Evolutionary conservation across 805 yeast genomes (phyloP).

Genomic region (Wickerhamiella cacticola): DNA sequence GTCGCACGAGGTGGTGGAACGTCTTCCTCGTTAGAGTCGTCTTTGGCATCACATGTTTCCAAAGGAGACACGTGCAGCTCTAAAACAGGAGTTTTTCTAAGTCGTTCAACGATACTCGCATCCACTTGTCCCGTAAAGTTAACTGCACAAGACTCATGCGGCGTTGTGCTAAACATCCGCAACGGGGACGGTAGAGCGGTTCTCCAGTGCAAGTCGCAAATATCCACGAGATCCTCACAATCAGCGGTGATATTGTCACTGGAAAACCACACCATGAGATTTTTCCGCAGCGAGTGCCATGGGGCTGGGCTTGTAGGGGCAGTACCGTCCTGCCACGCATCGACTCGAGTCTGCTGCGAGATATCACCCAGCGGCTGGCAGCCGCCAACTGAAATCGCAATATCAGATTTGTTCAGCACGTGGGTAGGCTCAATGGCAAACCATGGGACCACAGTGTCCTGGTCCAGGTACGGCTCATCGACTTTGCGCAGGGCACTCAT

Average conservation of each 20-base stretch:
- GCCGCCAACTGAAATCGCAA: neutral
- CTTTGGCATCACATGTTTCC: too few relatives aligned
- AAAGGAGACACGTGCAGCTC: too few relatives aligned
- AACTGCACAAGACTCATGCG: too few relatives aligned
- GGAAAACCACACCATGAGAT: neutral
- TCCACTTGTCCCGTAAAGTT: too few relatives aligned
- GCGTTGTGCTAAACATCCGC: neutral
- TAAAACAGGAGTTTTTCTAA: too few relatives aligned
- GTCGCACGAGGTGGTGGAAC: too few relatives aligned
- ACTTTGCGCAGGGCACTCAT: neutral
- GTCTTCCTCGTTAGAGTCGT: too few relatives aligned
- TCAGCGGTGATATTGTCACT: neutral
- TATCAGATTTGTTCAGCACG: neutral
- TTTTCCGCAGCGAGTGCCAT: neutral
- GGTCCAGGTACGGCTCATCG: neutral
- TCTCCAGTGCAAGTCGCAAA: neutral
- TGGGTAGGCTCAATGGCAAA: conserved; percentile 3
- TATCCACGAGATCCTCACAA: neutral
- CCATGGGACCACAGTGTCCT: neutral
- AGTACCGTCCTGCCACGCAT: too few relatives aligned
- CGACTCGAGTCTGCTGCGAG: too few relatives aligned
- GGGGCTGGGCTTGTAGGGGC: neutral
- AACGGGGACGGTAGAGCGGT: neutral
- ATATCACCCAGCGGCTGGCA: too few relatives aligned
- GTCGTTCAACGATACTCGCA: too few relatives aligned